phyloP scores from a whole-genome alignment of 305 asterid genomes.

The Solanum hybrid region DNA sequence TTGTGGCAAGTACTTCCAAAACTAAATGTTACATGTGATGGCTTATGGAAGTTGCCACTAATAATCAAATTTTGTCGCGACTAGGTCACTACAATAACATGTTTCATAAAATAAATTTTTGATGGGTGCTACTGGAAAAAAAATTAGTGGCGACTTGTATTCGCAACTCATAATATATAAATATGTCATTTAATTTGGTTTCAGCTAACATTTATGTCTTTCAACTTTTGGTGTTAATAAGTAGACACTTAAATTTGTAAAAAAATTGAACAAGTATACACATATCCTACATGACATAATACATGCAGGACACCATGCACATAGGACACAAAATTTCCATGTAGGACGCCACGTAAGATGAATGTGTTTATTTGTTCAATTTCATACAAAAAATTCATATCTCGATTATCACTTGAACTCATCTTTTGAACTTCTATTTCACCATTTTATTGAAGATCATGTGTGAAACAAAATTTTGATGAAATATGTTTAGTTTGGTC shows the following conservation, averaged over 20 bases:
- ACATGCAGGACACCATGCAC: not conserved
- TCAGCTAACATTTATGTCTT: too few relatives aligned
- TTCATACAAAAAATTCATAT: too few relatives aligned
- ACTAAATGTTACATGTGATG: not conserved
- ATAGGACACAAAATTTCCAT: not conserved
- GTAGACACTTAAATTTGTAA: not conserved
- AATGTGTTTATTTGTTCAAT: not conserved
- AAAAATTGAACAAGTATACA: not conserved
- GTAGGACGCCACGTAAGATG: not conserved
- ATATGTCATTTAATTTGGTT: not conserved
- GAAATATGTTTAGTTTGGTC: not conserved
- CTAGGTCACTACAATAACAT: too few relatives aligned
- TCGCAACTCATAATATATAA: not conserved
- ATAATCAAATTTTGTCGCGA: not conserved
- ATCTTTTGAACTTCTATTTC: not conserved
- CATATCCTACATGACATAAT: not conserved
- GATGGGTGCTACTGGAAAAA: not conserved
- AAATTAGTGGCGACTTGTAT: not conserved
- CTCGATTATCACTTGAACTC: not conserved
- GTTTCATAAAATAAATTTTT: not conserved
- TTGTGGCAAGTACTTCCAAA: not conserved
- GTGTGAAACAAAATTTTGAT: not conserved
- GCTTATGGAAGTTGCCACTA: not conserved
- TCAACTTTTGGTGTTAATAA: not conserved
- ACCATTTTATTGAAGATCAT: not conserved